Conservation (phyloP, 768 basidiomycete genomes). For the Suillus plorans region DNA sequence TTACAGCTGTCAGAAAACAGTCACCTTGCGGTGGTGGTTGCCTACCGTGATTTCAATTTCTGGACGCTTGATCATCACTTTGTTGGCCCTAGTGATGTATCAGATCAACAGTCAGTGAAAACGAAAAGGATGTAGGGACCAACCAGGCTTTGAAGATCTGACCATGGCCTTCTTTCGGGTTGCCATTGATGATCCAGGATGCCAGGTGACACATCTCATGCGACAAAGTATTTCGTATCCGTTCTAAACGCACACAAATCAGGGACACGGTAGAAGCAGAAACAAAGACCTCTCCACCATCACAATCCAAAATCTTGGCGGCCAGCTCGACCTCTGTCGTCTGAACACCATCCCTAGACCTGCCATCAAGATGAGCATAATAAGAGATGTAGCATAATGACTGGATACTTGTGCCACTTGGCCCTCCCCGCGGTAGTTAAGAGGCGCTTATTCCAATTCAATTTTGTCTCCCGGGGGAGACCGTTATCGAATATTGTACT, state of each 20-base stretch:
- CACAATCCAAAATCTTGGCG: slow-evolving; percentile 74
- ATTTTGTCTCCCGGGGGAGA: slow-evolving; percentile 52
- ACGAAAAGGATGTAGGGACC: slow-evolving; percentile 15
- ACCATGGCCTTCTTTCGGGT: slow-evolving; percentile 74
- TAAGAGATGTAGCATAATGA: background rate
- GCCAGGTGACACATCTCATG: slow-evolving; percentile 95
- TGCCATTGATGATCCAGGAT: slow-evolving; percentile 75
- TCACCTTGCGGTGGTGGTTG: background rate
- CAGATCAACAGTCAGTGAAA: background rate
- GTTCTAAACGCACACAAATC: slow-evolving; percentile 44
- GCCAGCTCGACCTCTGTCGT: slow-evolving; percentile 75
- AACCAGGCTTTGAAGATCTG: slow-evolving; percentile 72
- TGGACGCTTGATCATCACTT: slow-evolving; percentile 65
- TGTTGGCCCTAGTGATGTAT: slow-evolving; percentile 50
- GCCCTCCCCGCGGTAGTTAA: slow-evolving; percentile 71
- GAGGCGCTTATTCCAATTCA: slow-evolving; percentile 69
- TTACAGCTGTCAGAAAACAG: slow-evolving; percentile 3
- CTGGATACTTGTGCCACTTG: slow-evolving; percentile 53
- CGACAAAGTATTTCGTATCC: slow-evolving; percentile 78
- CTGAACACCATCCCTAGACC: slow-evolving; percentile 57
- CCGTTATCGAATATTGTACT: slow-evolving; percentile 49
- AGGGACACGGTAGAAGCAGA: background rate
- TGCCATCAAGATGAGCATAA: slow-evolving; percentile 22
- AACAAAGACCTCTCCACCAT: slow-evolving; percentile 45
- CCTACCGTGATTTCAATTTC: slow-evolving; percentile 69